These are phyloP conservation scores for Chrysanthemum lavandulifolium DNA, from an alignment of 129 eudicot genomes.

Conservation along the genomic window DNA sequence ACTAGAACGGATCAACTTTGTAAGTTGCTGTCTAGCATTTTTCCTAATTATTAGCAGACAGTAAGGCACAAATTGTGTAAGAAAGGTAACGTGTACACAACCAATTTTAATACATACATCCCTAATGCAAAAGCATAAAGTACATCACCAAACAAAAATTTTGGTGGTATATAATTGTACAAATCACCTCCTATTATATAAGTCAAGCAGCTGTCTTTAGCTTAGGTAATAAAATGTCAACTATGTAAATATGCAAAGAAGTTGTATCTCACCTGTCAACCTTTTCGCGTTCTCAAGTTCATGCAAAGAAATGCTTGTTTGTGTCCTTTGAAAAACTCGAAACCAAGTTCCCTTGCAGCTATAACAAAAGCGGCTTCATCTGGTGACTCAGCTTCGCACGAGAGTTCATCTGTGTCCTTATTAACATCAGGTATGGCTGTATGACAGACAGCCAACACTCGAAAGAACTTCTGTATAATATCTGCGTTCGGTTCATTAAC, in stretches of 20 bases:
- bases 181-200: background rate
- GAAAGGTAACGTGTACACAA: background rate
- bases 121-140: no score
- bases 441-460: slow-evolving; percentile 89
- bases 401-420: slow-evolving; percentile 58
- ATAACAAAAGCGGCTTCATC: slow-evolving; percentile 99
- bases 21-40: slow-evolving; percentile 13
- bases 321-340: slow-evolving; percentile 91
- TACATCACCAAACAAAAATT: no score
- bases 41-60: background rate
- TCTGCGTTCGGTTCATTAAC: slow-evolving; percentile 56
- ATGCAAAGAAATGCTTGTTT: slow-evolving; percentile 76
- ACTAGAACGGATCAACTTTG: background rate
- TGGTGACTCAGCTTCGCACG: slow-evolving; percentile 96
- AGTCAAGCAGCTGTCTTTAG: slow-evolving; percentile 2
- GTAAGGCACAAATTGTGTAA: background rate
- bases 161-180: no score
- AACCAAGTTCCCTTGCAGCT: slow-evolving; percentile 92
- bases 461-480: slow-evolving; percentile 68
- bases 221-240: background rate
- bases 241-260: slow-evolving; percentile 6
- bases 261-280: slow-evolving; percentile 58
- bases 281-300: slow-evolving; percentile 51
- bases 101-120: no score
- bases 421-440: slow-evolving; percentile 92